A percentile compares a stretch with the other conserved stretches of the same genome.
These are phyloP conservation scores for Neurospora sp. DNA, from an alignment of 495 filamentous ascomycete genomes.

Conservation along the genomic window DNA sequence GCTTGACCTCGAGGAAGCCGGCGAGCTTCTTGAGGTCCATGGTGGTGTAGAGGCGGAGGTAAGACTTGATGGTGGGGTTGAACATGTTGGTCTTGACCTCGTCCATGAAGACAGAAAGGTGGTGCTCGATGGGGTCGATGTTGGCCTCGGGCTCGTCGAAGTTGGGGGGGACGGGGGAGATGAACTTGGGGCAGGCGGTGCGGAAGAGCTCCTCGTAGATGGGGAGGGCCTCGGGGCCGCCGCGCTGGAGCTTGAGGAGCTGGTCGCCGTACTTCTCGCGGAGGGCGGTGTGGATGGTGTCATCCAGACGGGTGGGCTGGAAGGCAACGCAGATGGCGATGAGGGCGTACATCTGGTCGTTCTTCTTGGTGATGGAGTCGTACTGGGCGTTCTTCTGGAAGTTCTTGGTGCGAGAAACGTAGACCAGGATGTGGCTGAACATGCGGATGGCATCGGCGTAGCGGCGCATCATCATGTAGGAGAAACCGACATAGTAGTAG, in stretches of 20 bases:
- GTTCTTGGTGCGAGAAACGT: slow-evolving; percentile 98
- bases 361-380: slow-evolving; percentile 98
- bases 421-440: slow-evolving; percentile 99
- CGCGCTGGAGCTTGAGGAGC: slow-evolving; percentile 87
- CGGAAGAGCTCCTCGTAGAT: slow-evolving; percentile 97
- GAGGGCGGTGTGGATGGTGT: slow-evolving; percentile 96
- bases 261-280: slow-evolving; percentile 98
- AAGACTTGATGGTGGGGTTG: slow-evolving; percentile 91
- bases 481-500: slow-evolving; percentile 99
- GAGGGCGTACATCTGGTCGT: slow-evolving; percentile 98
- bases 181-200: slow-evolving; percentile 95
- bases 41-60: slow-evolving; percentile 97
- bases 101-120: slow-evolving; percentile 95
- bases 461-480: slow-evolving; percentile 99
- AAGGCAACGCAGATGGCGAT: slow-evolving; percentile 98
- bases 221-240: slow-evolving; percentile 86
- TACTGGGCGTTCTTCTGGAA: slow-evolving; percentile 98
- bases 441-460: slow-evolving; percentile 98
- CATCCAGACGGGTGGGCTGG: slow-evolving; percentile 90
- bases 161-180: slow-evolving; percentile 92
- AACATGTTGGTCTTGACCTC: slow-evolving; percentile 97
- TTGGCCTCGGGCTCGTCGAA: slow-evolving; percentile 92
- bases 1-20: slow-evolving; percentile 88
- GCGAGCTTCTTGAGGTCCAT: slow-evolving; percentile 98
- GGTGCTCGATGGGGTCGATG: slow-evolving; percentile 94